Conservation (phyloP, 1,139 yeast species). For the Lizanozyma gosingica region DNA sequence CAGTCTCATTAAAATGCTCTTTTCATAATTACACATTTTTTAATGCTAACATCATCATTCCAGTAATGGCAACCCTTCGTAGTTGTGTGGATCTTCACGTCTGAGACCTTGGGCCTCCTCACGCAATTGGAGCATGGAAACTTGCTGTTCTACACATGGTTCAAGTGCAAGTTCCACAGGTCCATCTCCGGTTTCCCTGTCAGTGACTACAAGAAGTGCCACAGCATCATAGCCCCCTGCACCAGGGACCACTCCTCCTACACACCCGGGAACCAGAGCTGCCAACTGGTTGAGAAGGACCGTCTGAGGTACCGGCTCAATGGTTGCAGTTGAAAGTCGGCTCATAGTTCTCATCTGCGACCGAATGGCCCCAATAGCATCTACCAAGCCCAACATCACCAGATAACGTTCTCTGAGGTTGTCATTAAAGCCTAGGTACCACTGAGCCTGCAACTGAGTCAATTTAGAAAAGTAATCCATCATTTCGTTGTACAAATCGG, state of each 20-base stretch:
- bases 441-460: constrained; percentile 1
- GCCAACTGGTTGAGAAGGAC: constrained; percentile 53
- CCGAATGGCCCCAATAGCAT: constrained; percentile 43
- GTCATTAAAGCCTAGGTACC: constrained; percentile 3
- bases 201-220: constrained; percentile 47
- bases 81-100: neutral
- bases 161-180: neutral
- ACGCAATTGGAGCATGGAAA: neutral
- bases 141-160: neutral
- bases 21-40: too few relatives aligned
- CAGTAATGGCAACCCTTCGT: neutral
- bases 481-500: constrained; percentile 15
- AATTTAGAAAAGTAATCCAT: constrained; percentile 11
- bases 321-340: constrained; percentile 62
- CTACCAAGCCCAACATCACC: constrained; percentile 17
- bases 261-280: constrained; percentile 50
- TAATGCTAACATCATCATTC: too few relatives aligned
- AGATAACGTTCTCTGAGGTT: constrained; percentile 1
- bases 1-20: too few relatives aligned
- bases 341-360: constrained; percentile 51
- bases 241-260: constrained; percentile 96
- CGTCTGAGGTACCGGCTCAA: constrained; percentile 81
- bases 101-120: neutral
- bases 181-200: neutral
- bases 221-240: constrained; percentile 98